Percentiles rank a stretch among this genome's conserved stretches.
Conservation (phyloP, 1,284 basidiomycete species). For the Wallemia mellicola region DNA sequence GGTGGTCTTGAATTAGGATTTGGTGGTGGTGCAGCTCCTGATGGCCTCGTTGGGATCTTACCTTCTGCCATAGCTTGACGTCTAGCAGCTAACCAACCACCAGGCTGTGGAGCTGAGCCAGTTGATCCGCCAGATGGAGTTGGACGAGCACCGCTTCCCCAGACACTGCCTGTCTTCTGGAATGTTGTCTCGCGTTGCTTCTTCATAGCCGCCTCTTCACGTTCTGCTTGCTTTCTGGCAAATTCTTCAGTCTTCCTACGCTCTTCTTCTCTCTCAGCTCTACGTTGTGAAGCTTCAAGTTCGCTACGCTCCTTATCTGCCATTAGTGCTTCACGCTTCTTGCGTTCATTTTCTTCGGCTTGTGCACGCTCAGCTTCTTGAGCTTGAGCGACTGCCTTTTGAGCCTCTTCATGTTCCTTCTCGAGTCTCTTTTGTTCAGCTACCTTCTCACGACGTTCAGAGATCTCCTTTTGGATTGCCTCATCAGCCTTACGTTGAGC, state of each 20-base stretch:
- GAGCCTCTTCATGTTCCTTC: conserved; percentile 8
- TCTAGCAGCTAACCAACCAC: background rate
- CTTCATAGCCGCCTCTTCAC: background rate
- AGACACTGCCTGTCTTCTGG: background rate
- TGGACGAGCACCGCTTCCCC: background rate
- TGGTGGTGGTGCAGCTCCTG: background rate
- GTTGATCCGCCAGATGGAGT: background rate
- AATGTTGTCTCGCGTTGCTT: background rate
- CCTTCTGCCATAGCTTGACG: background rate
- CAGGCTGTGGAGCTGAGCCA: background rate
- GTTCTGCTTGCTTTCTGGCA: background rate
- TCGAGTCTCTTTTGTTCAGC: conserved; percentile 1
- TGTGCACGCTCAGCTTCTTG: background rate
- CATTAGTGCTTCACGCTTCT: background rate
- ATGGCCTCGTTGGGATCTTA: background rate
- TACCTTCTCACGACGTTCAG: conserved; percentile 26
- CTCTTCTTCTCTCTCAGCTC: background rate
- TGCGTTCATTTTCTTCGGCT: background rate
- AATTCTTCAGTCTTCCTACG: background rate
- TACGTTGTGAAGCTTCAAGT: background rate
- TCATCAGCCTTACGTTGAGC: conserved; percentile 28
- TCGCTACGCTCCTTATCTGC: background rate
- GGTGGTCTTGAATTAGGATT: background rate
- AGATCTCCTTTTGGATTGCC: conserved; percentile 67
- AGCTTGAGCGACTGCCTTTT: conserved; percentile 1